These are phyloP conservation scores for Geranomyces michiganensis DNA, from an alignment of 192 early-diverging fungal species.

Conservation along the genomic window DNA sequence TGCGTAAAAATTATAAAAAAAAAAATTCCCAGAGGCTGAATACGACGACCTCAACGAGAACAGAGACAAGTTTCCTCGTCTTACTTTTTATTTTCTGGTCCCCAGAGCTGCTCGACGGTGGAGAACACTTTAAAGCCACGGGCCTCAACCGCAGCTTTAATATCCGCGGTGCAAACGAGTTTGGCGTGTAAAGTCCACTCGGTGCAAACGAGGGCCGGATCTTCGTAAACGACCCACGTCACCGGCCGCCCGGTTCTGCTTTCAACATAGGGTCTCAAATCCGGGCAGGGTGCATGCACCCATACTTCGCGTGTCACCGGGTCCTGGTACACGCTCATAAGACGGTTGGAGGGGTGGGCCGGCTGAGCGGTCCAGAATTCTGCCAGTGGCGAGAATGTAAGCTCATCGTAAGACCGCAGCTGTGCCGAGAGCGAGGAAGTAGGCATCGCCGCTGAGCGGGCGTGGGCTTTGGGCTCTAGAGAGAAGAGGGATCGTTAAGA, in stretches of 20 bases:
- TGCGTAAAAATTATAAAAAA: not conserved
- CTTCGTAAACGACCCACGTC: not conserved
- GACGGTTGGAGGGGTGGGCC: not conserved
- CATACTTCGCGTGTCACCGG: not conserved
- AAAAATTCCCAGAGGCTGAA: not conserved
- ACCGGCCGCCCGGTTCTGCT: not conserved
- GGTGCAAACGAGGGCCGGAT: not conserved
- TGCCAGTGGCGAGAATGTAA: not conserved
- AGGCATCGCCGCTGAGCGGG: too few species aligned
- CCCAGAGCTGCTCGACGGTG: not conserved
- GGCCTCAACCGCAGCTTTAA: not conserved
- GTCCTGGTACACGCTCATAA: slow-evolving; percentile 11
- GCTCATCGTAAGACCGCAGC: too few species aligned
- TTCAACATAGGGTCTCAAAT: not conserved
- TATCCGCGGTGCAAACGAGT: not conserved
- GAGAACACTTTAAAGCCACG: not conserved
- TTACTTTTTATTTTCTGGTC: not conserved
- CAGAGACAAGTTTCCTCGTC: not conserved
- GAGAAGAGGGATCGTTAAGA: too few species aligned
- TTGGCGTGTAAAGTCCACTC: not conserved
- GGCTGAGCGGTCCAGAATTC: not conserved
- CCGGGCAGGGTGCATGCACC: not conserved
- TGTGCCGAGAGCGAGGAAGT: too few species aligned
- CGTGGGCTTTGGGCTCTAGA: too few species aligned
- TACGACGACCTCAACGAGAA: not conserved